Evolutionary conservation across 768 basidiomycete species (phyloP).

Genomic region (Boletus subcaerulescens): DNA sequence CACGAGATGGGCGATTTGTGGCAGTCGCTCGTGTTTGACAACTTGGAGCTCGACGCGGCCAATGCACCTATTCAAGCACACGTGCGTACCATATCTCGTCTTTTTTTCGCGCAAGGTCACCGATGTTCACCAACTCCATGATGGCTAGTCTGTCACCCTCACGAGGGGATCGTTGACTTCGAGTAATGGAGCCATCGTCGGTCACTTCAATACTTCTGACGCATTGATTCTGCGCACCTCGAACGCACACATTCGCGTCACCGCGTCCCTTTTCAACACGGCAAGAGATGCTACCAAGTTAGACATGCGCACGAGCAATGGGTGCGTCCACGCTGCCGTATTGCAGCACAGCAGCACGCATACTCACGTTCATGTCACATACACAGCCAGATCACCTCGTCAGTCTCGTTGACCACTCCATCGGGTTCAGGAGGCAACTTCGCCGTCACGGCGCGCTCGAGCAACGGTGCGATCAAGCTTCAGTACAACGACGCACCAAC

Average conservation of each 20-base stretch:
- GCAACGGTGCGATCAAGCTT: conserved; percentile 33
- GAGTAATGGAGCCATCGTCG: conserved; percentile 35
- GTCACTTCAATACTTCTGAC: conserved; percentile 34
- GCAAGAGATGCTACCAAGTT: background rate
- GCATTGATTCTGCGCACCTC: conserved; percentile 32
- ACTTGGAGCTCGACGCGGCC: conserved; percentile 19
- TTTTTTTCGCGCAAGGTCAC: background rate
- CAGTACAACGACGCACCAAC: conserved; percentile 30
- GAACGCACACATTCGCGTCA: conserved; percentile 33
- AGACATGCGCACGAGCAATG: conserved; percentile 24
- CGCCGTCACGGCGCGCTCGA: conserved; percentile 29
- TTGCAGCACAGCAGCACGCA: background rate
- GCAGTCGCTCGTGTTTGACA: conserved; percentile 26
- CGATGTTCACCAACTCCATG: too few relatives aligned
- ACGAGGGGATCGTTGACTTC: conserved; percentile 22
- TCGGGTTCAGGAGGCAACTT: conserved; percentile 29
- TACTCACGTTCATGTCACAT: background rate
- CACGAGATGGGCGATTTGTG: conserved; percentile 30
- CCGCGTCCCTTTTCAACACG: conserved; percentile 23
- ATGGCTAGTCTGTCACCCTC: conserved; percentile 31
- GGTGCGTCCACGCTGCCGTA: background rate
- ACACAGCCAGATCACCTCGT: conserved; percentile 17
- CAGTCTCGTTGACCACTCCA: conserved; percentile 27
- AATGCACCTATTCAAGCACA: conserved; percentile 26
- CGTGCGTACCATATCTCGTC: conserved; percentile 14